Percentiles rank a stretch among this genome's conserved stretches.
Conservation (phyloP, 345 rosid genomes). For the Syzygium aqueum region DNA sequence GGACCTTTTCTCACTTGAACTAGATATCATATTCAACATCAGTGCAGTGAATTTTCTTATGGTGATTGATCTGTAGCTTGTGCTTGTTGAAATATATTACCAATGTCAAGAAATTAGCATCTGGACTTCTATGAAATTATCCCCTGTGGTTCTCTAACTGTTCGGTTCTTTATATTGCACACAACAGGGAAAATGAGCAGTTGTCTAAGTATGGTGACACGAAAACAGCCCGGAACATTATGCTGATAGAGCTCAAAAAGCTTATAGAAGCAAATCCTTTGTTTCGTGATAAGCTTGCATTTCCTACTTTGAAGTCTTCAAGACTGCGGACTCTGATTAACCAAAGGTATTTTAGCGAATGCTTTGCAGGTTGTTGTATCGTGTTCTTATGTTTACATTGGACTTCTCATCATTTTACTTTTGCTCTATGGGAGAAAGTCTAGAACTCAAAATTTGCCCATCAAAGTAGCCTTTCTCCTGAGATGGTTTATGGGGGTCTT, state of each 20-base stretch:
- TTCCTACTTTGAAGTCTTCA: constrained; percentile 60
- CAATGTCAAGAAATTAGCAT: background rate
- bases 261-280: constrained; percentile 75
- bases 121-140: background rate
- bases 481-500: background rate
- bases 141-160: background rate
- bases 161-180: background rate
- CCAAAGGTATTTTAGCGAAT: constrained; percentile 40
- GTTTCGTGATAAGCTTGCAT: constrained; percentile 59
- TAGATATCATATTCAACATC: background rate
- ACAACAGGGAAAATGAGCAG: constrained; percentile 63
- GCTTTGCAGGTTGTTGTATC: background rate
- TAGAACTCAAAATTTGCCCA: background rate
- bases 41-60: background rate
- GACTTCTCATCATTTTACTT: background rate
- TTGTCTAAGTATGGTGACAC: constrained; percentile 67
- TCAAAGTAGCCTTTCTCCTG: background rate
- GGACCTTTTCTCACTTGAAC: background rate
- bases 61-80: background rate
- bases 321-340: constrained; percentile 66
- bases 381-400: background rate
- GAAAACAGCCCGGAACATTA: constrained; percentile 56
- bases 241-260: constrained; percentile 61
- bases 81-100: background rate
- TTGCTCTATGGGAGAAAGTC: background rate